Conservation (phyloP, 2,329 filamentous ascomycete genomes). For the Fusarium incarnatum region DNA sequence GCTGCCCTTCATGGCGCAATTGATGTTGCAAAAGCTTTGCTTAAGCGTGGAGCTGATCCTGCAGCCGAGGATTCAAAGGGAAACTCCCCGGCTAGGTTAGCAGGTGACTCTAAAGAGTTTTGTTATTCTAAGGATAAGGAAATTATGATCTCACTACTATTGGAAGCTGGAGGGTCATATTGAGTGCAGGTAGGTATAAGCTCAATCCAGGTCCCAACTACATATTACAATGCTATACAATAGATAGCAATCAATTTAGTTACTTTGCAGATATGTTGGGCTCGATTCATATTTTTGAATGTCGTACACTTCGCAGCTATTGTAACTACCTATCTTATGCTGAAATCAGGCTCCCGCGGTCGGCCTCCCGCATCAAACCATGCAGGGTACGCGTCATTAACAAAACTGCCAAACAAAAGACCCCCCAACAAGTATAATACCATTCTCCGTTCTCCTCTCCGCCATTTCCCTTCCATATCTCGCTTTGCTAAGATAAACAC, state of each 20-base stretch:
- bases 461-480: accelerated
- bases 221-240: neutral
- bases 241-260: neutral
- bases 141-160: neutral
- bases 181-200: neutral
- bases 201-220: neutral
- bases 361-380: slow-evolving; percentile 29
- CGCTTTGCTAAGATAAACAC: too few relatives aligned
- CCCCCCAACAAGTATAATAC: too few relatives aligned
- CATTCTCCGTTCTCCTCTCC: neutral
- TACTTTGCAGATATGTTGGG: accelerated
- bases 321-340: neutral
- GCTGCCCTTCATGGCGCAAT: neutral
- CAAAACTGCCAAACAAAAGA: neutral
- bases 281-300: accelerated
- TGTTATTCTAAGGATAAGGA: neutral
- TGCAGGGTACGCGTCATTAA: slow-evolving; percentile 14
- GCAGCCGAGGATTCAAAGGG: neutral
- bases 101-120: neutral
- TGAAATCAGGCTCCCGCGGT: neutral
- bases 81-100: neutral
- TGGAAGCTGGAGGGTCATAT: neutral
- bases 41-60: neutral
- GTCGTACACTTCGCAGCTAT: neutral
- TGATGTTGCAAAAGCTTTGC: neutral